Base-by-base conservation (phyloP, 352 stramenopile genomes). In the Thraustochytrium striatum region DNA sequence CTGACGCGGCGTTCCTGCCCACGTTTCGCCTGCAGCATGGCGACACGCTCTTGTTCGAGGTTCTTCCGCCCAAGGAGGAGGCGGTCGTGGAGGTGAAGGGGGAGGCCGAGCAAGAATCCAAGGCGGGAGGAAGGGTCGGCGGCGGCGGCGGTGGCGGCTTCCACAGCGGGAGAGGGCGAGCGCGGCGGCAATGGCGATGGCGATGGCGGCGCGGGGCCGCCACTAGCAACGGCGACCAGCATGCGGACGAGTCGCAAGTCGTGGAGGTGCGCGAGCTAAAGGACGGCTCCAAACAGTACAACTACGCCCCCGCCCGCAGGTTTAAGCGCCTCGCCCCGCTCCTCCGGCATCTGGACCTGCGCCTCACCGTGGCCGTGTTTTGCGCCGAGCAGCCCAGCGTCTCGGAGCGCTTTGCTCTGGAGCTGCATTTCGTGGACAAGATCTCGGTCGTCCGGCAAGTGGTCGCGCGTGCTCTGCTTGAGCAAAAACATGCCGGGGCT, bases 41-140 rank as follows among this genome's bases (percentile, higher is more conserved):
- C 65, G 65, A 75, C 52, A 75, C 68, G 41, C 21, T 75, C 0
- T 21, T 75, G 9, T 65, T 75, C 25, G 65, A 75, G 5, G 39
- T 58, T 32, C 25, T 75, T 9, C 65, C 65, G 9, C 30, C 43
- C 13, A 61, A 47, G 5, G 13, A 47, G 39, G 39, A 47, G 39
- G 39, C 5, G 39, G 39, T 13, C 39, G 13, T 47, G 39, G 39
- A 47, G 39, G 5, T 47, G 5, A 13, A 47, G 5, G 39, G 13
- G 39, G 5, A 13, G 39, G 5, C 5, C 39, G 39, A 47, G 39
- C 5, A n/a, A n/a, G n/a, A n/a, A n/a, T n/a, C n/a, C n/a, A n/a
- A n/a, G n/a, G n/a, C n/a, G n/a, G n/a, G n/a, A n/a, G n/a, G n/a
- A n/a, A n/a, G n/a, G n/a, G n/a, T n/a, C n/a, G n/a, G n/a, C n/a